These are phyloP conservation scores for Aureobasidium sp. DNA, from an alignment of 2,329 filamentous ascomycete species.

Conservation along the genomic window DNA sequence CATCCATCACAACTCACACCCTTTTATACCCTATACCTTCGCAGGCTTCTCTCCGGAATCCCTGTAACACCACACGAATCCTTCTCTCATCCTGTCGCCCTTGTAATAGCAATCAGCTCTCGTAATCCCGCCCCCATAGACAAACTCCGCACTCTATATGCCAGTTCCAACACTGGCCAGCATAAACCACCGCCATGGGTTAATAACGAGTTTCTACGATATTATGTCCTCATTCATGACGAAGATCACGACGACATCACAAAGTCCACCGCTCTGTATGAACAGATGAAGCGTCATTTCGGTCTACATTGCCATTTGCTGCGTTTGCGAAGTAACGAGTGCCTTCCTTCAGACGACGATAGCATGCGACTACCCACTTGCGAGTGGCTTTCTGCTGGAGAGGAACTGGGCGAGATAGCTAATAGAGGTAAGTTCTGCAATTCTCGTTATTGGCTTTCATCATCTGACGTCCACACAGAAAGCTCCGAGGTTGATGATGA, in stretches of 20 bases:
- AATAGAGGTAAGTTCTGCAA: conserved; percentile 42
- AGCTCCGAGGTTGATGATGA: conserved; percentile 61
- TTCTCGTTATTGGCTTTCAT: not conserved
- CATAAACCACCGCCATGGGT: conserved; percentile 74
- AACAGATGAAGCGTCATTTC: conserved; percentile 99
- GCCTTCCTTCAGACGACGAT: conserved; percentile 84
- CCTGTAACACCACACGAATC: conserved; percentile 80
- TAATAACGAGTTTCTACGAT: conserved; percentile 82
- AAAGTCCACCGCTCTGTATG: conserved; percentile 81
- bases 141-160: conserved; percentile 74
- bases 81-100: conserved; percentile 88
- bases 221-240: conserved; percentile 94
- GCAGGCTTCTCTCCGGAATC: conserved; percentile 71
- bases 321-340: conserved; percentile 73
- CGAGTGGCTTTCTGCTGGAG: conserved; percentile 81
- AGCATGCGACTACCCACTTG: conserved; percentile 70
- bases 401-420: conserved; percentile 70
- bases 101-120: conserved; percentile 91
- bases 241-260: conserved; percentile 91
- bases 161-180: conserved; percentile 70
- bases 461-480: conserved; percentile 17
- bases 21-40: conserved; percentile 78
- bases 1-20: conserved; percentile 23
- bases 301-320: conserved; percentile 91
- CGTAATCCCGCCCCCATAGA: conserved; percentile 76